phyloP scores from a whole-genome alignment of 345 rosid genomes.

The Arabidopsis suecica region DNA sequence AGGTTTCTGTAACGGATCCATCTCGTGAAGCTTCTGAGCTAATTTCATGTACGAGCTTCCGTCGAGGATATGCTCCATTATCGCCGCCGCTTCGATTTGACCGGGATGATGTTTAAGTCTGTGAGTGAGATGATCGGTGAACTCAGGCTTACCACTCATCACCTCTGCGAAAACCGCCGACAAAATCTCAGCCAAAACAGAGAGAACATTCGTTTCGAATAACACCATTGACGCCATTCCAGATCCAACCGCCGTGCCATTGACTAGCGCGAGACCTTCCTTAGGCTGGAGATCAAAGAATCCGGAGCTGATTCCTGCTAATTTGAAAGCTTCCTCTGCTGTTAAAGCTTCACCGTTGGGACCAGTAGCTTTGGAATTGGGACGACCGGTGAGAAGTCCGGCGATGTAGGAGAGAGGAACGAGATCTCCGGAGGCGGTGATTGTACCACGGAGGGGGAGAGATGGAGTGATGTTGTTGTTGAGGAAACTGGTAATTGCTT shows the following conservation, averaged over 20 bases:
- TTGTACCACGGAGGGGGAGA: constrained; percentile 73
- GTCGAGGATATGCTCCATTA: constrained; percentile 75
- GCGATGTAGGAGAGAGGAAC: constrained; percentile 75
- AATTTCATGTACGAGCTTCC: constrained; percentile 67
- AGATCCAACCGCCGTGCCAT: constrained; percentile 79
- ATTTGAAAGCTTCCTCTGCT: constrained; percentile 56
- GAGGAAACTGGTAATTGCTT: constrained; percentile 66
- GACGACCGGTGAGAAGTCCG: constrained; percentile 66
- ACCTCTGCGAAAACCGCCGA: constrained; percentile 74
- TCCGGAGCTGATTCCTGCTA: constrained; percentile 51
- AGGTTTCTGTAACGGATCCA: constrained; percentile 75
- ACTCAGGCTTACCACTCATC: constrained; percentile 81
- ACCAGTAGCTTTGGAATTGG: constrained; percentile 64
- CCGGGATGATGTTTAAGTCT: constrained; percentile 80
- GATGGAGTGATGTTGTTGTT: constrained; percentile 74
- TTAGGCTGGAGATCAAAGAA: constrained; percentile 76
- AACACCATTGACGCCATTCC: constrained; percentile 75
- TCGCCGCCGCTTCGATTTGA: constrained; percentile 82
- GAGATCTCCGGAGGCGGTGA: constrained; percentile 78
- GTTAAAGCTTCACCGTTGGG: constrained; percentile 55
- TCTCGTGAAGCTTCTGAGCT: constrained; percentile 65
- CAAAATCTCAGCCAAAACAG: constrained; percentile 61
- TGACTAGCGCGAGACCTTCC: constrained; percentile 78
- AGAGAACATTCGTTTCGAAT: constrained; percentile 59
- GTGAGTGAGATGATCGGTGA: constrained; percentile 76